Base-by-base conservation (phyloP, 345 rosid species). In the Microcos paniculata region DNA sequence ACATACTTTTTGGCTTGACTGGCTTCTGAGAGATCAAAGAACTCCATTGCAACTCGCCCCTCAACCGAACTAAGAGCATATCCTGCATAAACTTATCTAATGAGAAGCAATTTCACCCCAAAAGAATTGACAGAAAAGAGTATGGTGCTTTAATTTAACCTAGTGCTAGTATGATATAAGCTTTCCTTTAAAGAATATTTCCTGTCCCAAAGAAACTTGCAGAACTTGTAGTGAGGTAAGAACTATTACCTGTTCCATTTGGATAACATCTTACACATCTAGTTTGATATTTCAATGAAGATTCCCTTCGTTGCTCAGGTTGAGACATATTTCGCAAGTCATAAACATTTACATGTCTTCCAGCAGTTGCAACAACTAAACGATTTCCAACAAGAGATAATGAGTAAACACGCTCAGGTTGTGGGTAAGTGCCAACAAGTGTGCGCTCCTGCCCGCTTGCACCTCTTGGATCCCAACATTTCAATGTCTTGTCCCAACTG, bases 401-500 rank as follows among this genome's bases (percentile, higher is more conserved):
- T 8, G 99, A 95, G 86, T 95, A 90, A 64, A 95, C 98, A 77
- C 99, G 97, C 83, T 95, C 98, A 52, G 97, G 98, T 78, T 95
- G 98, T 52, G 78, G 83, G 77, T 93, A 95, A 56, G 96, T 87
- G 68, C 97, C 99, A 9, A 95, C 91, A 65, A 91, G 91, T 69
- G 96, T 89, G 16, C 86, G 88, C 38, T 95, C 96, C 73, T 86
- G 89, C 33, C 98, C 99, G 85, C 94, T 93, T 69, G 97, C 91
- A 67, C 96, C 98, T 84, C 99, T 88, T 49, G 98, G 99, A 83
- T 95, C 99, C 98, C 99, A 95, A 71, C 94, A 93, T 81, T 93
- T 95, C 59, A 95, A 62, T 19, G 96, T 93, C 83, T 86, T 95
- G 78, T 95, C 99, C 99, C 98, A 95, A 81, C 97, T 89, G 76